phyloP scores from a whole-genome alignment of 139 green algal genomes.

The Haematococcus sp. region DNA sequence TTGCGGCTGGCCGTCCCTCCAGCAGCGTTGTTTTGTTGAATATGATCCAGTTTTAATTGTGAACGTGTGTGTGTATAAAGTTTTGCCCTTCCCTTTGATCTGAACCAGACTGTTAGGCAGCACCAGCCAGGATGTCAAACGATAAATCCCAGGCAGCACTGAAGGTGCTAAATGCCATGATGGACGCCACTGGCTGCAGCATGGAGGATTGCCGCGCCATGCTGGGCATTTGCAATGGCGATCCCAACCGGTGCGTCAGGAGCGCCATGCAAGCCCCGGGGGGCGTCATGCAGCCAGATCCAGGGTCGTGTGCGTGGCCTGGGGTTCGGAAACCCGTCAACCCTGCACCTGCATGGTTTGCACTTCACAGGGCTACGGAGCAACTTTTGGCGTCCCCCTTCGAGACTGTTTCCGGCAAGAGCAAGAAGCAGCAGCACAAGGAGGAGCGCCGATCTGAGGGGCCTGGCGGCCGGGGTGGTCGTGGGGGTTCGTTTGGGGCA shows the following conservation, averaged over 20 bases:
- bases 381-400: constrained; percentile 11
- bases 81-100: no score
- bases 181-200: constrained; percentile 3
- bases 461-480: neutral
- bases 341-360: neutral
- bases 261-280: no score
- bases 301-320: neutral
- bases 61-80: no score
- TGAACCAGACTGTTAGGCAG: no score
- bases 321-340: neutral
- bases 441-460: constrained; percentile 7
- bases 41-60: no score
- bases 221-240: neutral
- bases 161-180: constrained; percentile 12
- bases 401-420: neutral
- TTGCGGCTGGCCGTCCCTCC: no score
- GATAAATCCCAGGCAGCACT: no score
- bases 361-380: constrained; percentile 7
- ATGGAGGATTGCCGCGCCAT: constrained; percentile 11
- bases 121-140: no score
- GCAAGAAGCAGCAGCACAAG: constrained; percentile 1
- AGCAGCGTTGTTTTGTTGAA: no score
- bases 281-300: no score
- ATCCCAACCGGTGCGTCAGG: constrained; percentile 9
- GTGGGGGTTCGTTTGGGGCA: neutral